Evolutionary conservation across 306 rosid species (phyloP).

Genomic region (Alnus rubra): DNA sequence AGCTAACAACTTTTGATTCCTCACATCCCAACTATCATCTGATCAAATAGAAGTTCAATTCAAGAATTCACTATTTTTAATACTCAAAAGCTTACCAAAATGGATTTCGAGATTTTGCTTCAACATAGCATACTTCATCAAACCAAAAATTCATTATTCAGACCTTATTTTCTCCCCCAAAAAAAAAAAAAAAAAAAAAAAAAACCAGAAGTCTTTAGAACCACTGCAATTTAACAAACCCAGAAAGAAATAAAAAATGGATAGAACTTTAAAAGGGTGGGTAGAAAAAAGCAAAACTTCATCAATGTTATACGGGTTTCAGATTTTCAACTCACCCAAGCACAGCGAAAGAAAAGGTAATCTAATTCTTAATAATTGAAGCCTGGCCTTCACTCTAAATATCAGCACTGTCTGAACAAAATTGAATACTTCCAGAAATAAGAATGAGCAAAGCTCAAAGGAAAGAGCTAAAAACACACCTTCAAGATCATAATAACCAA

Average conservation of each 20-base stretch:
- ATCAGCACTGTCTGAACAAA: neutral
- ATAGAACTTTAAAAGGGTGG: neutral
- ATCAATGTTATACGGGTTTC: too few species aligned
- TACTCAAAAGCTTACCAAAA: neutral
- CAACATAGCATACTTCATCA: neutral
- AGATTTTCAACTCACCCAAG: neutral
- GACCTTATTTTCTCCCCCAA: neutral
- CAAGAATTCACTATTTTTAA: too few species aligned
- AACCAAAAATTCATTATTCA: neutral
- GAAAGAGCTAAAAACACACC: neutral
- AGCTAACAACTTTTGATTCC: too few species aligned
- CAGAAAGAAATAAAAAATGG: neutral
- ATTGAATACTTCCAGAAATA: neutral
- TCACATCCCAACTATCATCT: too few species aligned
- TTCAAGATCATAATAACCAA: neutral
- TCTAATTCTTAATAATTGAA: neutral
- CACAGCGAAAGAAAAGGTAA: neutral
- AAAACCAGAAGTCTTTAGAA: neutral
- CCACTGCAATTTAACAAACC: neutral
- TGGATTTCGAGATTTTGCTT: too few species aligned
- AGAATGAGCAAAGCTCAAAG: neutral
- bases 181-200: neutral
- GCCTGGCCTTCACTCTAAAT: neutral
- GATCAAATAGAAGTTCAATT: too few species aligned
- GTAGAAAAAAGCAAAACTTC: neutral